Evolutionary conservation across 2,329 filamentous ascomycete genomes (phyloP), one percentile per base, ranked within the genome.

Genomic region (Xylariaceae sp.): DNA sequence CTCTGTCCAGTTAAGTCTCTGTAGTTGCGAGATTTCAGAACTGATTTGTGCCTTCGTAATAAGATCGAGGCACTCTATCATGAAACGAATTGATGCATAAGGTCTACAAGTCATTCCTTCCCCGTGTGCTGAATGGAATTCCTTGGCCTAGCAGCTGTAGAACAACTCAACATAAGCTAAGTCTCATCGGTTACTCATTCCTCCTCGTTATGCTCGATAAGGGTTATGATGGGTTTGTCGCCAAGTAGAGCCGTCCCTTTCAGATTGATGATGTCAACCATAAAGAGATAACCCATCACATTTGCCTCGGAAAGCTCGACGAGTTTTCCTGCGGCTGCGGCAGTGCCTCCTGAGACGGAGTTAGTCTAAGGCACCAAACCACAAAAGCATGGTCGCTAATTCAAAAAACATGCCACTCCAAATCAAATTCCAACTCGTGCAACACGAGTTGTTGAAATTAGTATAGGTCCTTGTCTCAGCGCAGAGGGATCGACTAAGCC

Each of bases 211-310:
- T 78, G 72, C 62, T 84, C 87, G 58, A 99, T 83, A 30, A 99
- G 84, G 36, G 93, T 96, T 71, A 89, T 84, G 46, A 92, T 87
- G 9, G 92, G 91, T 41, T 75, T 73, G 50, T 87, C 87, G 64
- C 87, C 85, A 64, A 99, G 88, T 82, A 96, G 94, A 59, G 92
- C 88, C 65, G 91, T 86, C 64, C 94, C 94, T 71, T 96, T 91
- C 64, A 99, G 85, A 75, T 94, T 93, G 66, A 92, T 88, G 61
- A 99, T 88, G 75, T 97, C 93, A 72, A 97, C 89, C 67, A 99
- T 90, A 80, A 99, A 99, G 59, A 97, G 78, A 76, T 90, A 97
- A 65, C 91, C 93, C 54, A 96, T 75, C 40, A 97, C 80, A n/a
- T 84, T 80, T 62, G 92, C 94, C 63, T 92, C 91, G 61, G 95